Conservation (phyloP, 108 stramenopile genomes). For the Nitzschia sp. region DNA sequence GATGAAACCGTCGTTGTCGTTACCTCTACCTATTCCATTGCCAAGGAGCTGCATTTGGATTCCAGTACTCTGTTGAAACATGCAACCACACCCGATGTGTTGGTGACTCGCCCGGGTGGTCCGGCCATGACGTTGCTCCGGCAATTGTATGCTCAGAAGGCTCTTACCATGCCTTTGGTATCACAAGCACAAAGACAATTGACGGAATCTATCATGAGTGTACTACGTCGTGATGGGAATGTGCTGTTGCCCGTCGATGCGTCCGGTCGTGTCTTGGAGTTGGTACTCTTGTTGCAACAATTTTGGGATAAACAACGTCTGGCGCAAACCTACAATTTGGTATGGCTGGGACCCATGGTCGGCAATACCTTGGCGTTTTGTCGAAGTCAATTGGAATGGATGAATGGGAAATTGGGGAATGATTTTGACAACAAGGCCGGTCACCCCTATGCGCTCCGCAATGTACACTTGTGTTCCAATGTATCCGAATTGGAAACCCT, state of each 20-base stretch:
- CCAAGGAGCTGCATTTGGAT: constrained; percentile 82
- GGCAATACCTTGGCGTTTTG: constrained; percentile 86
- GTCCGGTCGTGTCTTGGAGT: constrained; percentile 83
- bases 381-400: constrained; percentile 87
- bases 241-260: constrained; percentile 91
- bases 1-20: constrained; percentile 83
- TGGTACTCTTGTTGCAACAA: constrained; percentile 72
- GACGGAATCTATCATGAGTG: constrained; percentile 69
- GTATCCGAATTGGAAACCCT: constrained; percentile 58
- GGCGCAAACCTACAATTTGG: constrained; percentile 68
- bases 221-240: constrained; percentile 88
- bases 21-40: constrained; percentile 71
- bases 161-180: constrained; percentile 17
- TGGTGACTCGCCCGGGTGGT: constrained; percentile 77
- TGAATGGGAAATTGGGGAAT: constrained; percentile 55
- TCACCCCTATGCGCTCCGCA: constrained; percentile 60
- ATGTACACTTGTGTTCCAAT: constrained; percentile 55
- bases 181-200: constrained; percentile 53
- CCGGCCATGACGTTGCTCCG: constrained; percentile 56
- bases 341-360: constrained; percentile 87
- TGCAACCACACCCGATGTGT: constrained; percentile 75
- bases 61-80: constrained; percentile 70
- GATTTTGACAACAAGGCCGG: constrained; percentile 14
- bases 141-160: constrained; percentile 40
- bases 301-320: constrained; percentile 85